Conservation (phyloP, 2,329 filamentous ascomycete genomes). For the Fusarium xylarioides region DNA sequence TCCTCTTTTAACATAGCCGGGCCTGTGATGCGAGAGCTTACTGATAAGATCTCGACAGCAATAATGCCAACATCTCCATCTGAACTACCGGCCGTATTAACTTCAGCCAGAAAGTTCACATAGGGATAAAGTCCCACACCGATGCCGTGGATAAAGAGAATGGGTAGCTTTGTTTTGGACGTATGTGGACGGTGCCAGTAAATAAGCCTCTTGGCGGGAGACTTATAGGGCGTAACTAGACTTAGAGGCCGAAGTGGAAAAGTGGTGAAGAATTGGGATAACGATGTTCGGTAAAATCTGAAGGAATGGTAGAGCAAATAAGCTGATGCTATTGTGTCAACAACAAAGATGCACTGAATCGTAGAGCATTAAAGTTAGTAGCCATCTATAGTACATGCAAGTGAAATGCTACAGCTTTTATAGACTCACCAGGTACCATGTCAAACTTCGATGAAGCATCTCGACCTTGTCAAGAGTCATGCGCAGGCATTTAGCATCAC, state of each 20-base stretch:
- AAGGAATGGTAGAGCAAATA: constrained; percentile 56
- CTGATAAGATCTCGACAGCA: constrained; percentile 65
- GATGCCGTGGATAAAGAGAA: constrained; percentile 72
- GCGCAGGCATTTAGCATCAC: constrained; percentile 61
- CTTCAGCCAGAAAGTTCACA: constrained; percentile 60
- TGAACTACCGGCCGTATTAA: constrained; percentile 52
- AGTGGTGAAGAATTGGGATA: constrained; percentile 50
- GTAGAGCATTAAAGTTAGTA: background rate
- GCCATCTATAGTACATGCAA: background rate
- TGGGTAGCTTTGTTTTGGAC: constrained; percentile 62
- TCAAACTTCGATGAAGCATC: constrained; percentile 63
- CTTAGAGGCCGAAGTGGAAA: constrained; percentile 65
- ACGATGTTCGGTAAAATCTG: constrained; percentile 54
- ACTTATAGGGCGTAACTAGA: constrained; percentile 55
- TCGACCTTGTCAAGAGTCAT: constrained; percentile 67
- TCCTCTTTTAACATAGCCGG: constrained; percentile 57
- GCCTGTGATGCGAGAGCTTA: constrained; percentile 65
- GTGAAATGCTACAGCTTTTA: background rate
- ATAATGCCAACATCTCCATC: constrained; percentile 66
- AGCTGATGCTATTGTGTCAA: constrained; percentile 51
- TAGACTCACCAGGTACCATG: constrained; percentile 64
- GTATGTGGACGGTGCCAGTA: constrained; percentile 71
- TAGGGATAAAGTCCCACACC: constrained; percentile 64
- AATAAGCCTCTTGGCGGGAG: constrained; percentile 57
- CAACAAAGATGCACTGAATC: constrained; percentile 54